Base-by-base conservation (phyloP, 108 stramenopile genomes). In the Skeletonema grethae region DNA sequence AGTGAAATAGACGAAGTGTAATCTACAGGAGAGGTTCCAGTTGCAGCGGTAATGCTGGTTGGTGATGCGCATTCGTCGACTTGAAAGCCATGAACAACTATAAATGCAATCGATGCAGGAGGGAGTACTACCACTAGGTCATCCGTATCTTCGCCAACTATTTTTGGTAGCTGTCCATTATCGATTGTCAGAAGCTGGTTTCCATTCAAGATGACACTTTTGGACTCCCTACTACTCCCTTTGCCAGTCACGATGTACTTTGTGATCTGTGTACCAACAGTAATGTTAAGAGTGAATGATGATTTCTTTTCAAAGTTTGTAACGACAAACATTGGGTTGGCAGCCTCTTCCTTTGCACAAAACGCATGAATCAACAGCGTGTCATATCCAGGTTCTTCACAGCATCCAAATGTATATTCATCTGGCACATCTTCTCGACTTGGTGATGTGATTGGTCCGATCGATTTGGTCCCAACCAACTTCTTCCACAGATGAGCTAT, bases 401-500 rank as follows among this genome's bases (percentile, higher is more conserved):
- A 77, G 71, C 76, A 77, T 12, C 76, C 76, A 43, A 75, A 75
- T 41, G 74, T 75, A 20, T 34, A 16, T 4, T 45, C 0, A 4
- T 45, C 43, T 10, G 43, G 43, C 0, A 12, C 11, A 12, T 45
- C 43, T 45, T 45, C 43, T 13, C 16, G 15, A 34, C 65, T 22
- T 5, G 74, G 65, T 25, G 74, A 75, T 1, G 62, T 6, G 15
- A 75, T 75, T 3, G 74, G 74, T 6, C 74, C 74, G 8, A 77
- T 65, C 11, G 76, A 70, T 25, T 22, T 57, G 9, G 38, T 55
- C 4, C 70, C 76, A 7, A 77, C 76, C 0, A 77, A 46, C 15
- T 30, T n/a, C 30, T 77, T 77, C 76, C 76, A 77, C 9, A 72
- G 48, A 57, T 72, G 72, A 7, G 71, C 70, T 7, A 73, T 71